phyloP scores from a whole-genome alignment of 345 rosid species.

The Eucalyptus tenuipes region DNA sequence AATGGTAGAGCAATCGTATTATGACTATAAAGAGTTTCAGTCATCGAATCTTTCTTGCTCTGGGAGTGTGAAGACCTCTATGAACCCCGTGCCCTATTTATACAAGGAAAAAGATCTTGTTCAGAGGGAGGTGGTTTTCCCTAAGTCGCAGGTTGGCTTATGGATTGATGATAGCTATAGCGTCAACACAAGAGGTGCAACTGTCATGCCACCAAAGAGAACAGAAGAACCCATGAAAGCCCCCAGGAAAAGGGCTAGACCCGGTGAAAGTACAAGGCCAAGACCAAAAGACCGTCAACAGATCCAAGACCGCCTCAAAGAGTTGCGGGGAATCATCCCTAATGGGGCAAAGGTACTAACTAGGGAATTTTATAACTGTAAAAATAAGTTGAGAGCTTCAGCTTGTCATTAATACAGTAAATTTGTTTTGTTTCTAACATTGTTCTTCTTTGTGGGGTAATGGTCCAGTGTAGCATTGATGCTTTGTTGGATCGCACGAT shows the following conservation, averaged over 20 bases:
- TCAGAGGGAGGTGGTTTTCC: conserved; percentile 7
- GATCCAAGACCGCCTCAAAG: conserved; percentile 90
- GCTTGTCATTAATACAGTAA: background rate
- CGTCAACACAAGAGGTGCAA: conserved; percentile 29
- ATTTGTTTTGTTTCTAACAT: background rate
- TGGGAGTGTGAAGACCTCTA: conserved; percentile 7
- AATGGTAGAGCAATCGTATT: conserved; percentile 21
- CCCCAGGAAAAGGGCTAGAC: conserved; percentile 58
- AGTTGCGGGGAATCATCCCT: conserved; percentile 79
- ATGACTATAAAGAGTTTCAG: conserved; percentile 7
- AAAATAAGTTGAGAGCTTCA: background rate
- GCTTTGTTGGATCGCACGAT: conserved; percentile 69
- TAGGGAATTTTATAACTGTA: background rate
- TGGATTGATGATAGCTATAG: conserved; percentile 81
- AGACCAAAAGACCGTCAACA: conserved; percentile 96
- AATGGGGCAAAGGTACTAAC: conserved; percentile 69
- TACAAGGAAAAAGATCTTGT: conserved; percentile 1
- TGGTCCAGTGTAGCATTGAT: conserved; percentile 81
- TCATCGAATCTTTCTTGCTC: conserved; percentile 13
- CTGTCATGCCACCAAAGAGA: conserved; percentile 18
- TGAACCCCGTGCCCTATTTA: background rate
- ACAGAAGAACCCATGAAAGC: conserved; percentile 39
- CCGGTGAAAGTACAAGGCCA: conserved; percentile 76
- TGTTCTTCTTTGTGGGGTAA: background rate
- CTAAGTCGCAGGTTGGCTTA: conserved; percentile 37